Evolutionary conservation across 345 rosid species (phyloP).

Genomic region (Populus nigra): DNA sequence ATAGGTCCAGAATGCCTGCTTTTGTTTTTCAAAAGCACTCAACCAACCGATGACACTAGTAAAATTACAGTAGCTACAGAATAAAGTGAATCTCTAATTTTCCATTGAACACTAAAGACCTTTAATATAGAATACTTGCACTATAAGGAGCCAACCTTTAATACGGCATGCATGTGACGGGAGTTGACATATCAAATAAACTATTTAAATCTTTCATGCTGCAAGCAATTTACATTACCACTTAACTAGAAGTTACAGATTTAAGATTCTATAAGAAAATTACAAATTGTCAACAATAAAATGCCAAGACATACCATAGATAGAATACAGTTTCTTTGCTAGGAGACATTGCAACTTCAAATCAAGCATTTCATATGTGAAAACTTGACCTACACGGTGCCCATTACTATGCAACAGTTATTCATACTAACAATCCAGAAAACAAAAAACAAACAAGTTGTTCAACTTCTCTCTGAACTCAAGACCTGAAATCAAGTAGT

Average conservation of each 20-base stretch:
- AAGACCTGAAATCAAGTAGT: conserved; percentile 22
- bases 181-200: conserved; percentile 9
- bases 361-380: conserved; percentile 13
- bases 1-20: neutral
- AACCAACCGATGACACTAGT: conserved; percentile 1
- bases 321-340: neutral
- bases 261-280: neutral
- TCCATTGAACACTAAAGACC: conserved; percentile 19
- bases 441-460: neutral
- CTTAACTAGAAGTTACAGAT: neutral
- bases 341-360: neutral
- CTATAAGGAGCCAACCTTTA: conserved; percentile 5
- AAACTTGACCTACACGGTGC: conserved; percentile 6
- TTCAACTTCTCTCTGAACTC: conserved; percentile 16
- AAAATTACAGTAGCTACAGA: conserved; percentile 13
- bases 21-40: conserved; percentile 18
- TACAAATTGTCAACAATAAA: neutral
- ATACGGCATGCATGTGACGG: conserved; percentile 14
- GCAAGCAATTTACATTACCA: neutral
- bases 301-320: conserved; percentile 2
- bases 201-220: neutral
- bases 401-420: conserved; percentile 1
- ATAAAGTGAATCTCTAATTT: conserved; percentile 17
- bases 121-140: conserved; percentile 19
- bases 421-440: conserved; percentile 23